A percentile compares a stretch with the other conserved stretches of the same genome.
Evolutionary conservation across 768 basidiomycete genomes (phyloP).

Genomic region (Termitomyces bulborhizus): DNA sequence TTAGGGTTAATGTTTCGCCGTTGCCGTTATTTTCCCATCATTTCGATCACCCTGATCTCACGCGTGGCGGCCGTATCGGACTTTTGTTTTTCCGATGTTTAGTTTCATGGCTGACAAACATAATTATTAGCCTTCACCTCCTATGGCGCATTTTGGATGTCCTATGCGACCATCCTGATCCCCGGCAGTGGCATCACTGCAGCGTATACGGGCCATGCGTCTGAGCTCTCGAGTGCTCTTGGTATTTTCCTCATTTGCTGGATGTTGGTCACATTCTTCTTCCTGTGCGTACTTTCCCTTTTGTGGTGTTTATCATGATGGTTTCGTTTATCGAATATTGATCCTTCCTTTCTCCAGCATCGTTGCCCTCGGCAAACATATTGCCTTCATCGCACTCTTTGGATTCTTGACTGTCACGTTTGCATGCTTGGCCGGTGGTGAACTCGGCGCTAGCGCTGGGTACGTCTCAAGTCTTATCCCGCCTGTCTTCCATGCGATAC

Average conservation of each 20-base stretch:
- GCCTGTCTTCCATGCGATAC: not conserved
- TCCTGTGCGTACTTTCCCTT: conserved; percentile 41
- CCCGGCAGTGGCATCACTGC: conserved; percentile 58
- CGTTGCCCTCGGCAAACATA: conserved; percentile 30
- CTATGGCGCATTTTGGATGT: conserved; percentile 88
- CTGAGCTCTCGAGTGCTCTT: conserved; percentile 46
- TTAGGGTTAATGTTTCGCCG: not conserved
- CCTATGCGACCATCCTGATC: conserved; percentile 67
- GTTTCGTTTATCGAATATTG: not conserved
- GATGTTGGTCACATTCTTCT: conserved; percentile 65
- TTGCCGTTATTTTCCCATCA: not conserved
- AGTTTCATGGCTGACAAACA: not conserved
- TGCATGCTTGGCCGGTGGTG: conserved; percentile 33
- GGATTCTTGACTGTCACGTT: conserved; percentile 33
- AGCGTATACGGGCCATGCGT: conserved; percentile 35
- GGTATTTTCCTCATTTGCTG: conserved; percentile 74
- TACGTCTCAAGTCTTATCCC: conserved; percentile 15
- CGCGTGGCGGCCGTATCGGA: not conserved
- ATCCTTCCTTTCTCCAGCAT: conserved; percentile 20
- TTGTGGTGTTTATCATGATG: not conserved
- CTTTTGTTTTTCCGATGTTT: not conserved
- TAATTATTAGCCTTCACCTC: conserved; percentile 61
- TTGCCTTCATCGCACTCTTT: conserved; percentile 34
- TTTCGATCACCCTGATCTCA: not conserved
- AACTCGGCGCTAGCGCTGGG: conserved; percentile 23